phyloP scores from a whole-genome alignment of 2,329 filamentous ascomycete species.

The Hypoxylon sp. region DNA sequence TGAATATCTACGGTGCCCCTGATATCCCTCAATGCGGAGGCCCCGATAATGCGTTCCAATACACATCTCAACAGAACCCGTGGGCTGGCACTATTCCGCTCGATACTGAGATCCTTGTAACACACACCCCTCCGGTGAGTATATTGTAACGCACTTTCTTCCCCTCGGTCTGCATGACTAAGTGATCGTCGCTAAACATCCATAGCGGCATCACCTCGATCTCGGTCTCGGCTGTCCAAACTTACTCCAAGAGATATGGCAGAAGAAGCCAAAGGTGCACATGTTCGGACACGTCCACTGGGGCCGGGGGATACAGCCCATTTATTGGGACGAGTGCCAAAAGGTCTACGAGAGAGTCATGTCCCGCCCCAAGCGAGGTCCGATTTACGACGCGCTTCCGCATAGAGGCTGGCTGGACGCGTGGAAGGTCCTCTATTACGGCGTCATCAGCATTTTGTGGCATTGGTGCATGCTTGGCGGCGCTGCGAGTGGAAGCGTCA shows the following conservation, averaged over 20 bases:
- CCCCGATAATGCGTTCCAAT: slow-evolving; percentile 81
- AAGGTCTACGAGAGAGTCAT: slow-evolving; percentile 76
- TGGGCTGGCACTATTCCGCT: slow-evolving; percentile 79
- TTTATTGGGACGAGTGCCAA: slow-evolving; percentile 82
- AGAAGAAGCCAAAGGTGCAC: slow-evolving; percentile 79
- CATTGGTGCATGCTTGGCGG: slow-evolving; percentile 69
- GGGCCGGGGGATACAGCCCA: slow-evolving; percentile 75
- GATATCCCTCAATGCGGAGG: slow-evolving; percentile 83
- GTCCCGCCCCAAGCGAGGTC: slow-evolving; percentile 57
- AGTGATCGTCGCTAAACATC: neutral
- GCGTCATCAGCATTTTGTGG: slow-evolving; percentile 63
- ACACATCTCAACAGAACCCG: slow-evolving; percentile 72
- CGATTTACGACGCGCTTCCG: slow-evolving; percentile 61
- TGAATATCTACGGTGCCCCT: slow-evolving; percentile 84
- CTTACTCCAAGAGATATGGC: slow-evolving; percentile 78
- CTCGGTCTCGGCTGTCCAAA: slow-evolving; percentile 77
- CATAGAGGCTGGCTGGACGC: slow-evolving; percentile 61
- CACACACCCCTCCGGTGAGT: slow-evolving; percentile 79
- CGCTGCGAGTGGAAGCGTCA: slow-evolving; percentile 62
- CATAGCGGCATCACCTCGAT: slow-evolving; percentile 75
- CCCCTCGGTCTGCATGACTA: neutral
- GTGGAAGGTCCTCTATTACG: slow-evolving; percentile 59
- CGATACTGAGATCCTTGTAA: slow-evolving; percentile 82
- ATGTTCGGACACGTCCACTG: slow-evolving; percentile 89
- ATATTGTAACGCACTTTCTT: no score